Base-by-base conservation (phyloP, 1,284 basidiomycete species). In the Volvariella surrecta region DNA sequence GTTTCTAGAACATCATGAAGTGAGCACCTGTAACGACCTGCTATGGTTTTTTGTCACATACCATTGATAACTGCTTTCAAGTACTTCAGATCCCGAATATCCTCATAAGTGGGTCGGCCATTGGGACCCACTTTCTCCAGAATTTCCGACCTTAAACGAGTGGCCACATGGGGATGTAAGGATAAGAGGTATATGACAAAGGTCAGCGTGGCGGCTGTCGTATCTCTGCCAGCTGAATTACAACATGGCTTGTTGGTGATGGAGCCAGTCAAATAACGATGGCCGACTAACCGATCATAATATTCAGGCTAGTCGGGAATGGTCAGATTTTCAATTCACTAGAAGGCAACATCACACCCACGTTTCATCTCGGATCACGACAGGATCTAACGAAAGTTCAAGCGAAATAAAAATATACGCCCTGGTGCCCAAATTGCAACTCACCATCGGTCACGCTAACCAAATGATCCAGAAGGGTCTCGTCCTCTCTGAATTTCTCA, bases 121-220 rank as follows among this genome's bases (percentile, higher is more conserved):
- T 47, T 54, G 0, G 59, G 52, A 3, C 73, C 73, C 13, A 75
- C 58, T 11, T 58, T 58, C 2, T 55, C 50, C 13, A 71, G 44
- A 3, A 79, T 64, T 49, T 79, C 76, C 20, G 63, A 56, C 3
- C 75, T 66, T 2, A 79, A 59, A 9, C 67, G 63, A 3, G 47
- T 37, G 18, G 68, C 50, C 28, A 76, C 62, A 0, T 59, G 47
- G 1, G 74, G 73, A 45, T 78, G 63, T 42, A 60, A 61, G 2
- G 77, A 60, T 13, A 80, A 64, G 53, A 72, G 60, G 53, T 80
- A 79, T 10, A 71, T 47, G 1, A 62, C 54, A 47, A 73, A 76
- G 1, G 76, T 74, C 20, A 77, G 50, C 1, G 64, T 62, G 4
- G 59, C 54, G 2, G 69, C 66, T 4, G 70, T 75, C 39, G 22